phyloP scores from a whole-genome alignment of 208 protist species.

The Trichomonas gallinae region DNA sequence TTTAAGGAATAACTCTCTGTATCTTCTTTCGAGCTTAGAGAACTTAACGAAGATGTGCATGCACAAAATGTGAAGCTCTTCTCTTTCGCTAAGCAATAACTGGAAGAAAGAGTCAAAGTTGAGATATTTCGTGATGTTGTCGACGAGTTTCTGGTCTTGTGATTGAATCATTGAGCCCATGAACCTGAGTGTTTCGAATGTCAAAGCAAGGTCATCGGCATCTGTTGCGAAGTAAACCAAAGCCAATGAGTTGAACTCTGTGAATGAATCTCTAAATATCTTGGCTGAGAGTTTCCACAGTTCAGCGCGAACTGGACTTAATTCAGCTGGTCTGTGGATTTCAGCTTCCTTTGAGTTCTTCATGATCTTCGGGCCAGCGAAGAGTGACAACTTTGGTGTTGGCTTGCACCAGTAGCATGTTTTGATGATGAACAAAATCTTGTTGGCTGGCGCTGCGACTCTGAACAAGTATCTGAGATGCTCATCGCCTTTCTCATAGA shows the following conservation, averaged over 20 bases:
- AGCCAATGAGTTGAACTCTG: not conserved
- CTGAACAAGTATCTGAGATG: not conserved
- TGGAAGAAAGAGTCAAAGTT: not conserved
- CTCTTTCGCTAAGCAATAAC: not conserved
- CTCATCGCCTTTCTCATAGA: not conserved
- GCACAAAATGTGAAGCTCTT: not conserved
- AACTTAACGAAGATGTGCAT: not conserved
- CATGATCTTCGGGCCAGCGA: not conserved
- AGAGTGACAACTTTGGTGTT: not conserved
- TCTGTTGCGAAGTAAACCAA: not conserved
- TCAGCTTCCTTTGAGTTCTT: not conserved
- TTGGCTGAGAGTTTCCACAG: not conserved
- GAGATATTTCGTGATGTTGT: not conserved
- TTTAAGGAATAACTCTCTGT: not conserved
- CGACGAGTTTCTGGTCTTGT: not conserved
- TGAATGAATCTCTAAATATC: not conserved
- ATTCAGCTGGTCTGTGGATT: not conserved
- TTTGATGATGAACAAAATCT: not conserved
- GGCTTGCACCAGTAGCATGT: not conserved
- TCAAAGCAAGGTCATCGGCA: not conserved
- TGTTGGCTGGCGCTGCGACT: not conserved
- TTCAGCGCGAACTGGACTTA: not conserved
- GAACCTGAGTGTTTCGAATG: not conserved
- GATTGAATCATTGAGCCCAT: not conserved
- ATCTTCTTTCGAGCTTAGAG: not conserved